Evolutionary conservation across 2,329 filamentous ascomycete genomes (phyloP), one percentile per base, ranked within the genome.

Genomic region (Ophiocordyceps australis): DNA sequence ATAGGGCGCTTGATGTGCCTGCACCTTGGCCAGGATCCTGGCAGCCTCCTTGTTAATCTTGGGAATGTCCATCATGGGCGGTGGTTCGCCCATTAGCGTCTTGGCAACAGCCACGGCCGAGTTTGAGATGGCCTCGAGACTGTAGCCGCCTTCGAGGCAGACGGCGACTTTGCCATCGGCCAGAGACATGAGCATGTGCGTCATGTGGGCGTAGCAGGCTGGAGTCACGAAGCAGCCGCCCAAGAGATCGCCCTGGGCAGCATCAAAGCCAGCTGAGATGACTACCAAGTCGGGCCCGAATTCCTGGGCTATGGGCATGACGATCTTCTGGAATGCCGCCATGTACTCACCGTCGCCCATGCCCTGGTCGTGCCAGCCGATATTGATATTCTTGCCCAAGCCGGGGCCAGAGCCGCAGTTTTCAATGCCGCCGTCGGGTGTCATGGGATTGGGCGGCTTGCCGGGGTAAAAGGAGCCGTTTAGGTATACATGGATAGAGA

Each of bases 291-390:
- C 89, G 1, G 89, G 89, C 39, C 89, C 63, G 45, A 95, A 98
- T 41, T 98, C 86, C 23, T 74, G 71, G 2, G 83, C 85, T 30
- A 95, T 89, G 1, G 89, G 89, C 82, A 98, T 94, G 23, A 98
- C 74, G 19, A 95, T 75, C 45, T 83, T 75, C 40, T 98, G 85
- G 40, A 98, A 98, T 2, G 89, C 89, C 25, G 82, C 86, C 54
- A 98, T 71, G 48, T 98, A 98, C 47, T 98, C 89, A 5, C 81
- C 85, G 47, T 98, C 89, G 2, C 83, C 83, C 82, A 98, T 94
- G 1, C 75, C 70, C 37, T 75, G 70, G 23, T 66, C 60, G 29
- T 69, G 60, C 71, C 70, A 75, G 17, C 64, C 66, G 23, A 75
- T 74, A 38, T 75, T 75, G 46, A 75, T 55, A 42, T 75, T 75